Evolutionary conservation across 495 filamentous ascomycete genomes (phyloP).

Genomic region (Aspergillus haitiensis): DNA sequence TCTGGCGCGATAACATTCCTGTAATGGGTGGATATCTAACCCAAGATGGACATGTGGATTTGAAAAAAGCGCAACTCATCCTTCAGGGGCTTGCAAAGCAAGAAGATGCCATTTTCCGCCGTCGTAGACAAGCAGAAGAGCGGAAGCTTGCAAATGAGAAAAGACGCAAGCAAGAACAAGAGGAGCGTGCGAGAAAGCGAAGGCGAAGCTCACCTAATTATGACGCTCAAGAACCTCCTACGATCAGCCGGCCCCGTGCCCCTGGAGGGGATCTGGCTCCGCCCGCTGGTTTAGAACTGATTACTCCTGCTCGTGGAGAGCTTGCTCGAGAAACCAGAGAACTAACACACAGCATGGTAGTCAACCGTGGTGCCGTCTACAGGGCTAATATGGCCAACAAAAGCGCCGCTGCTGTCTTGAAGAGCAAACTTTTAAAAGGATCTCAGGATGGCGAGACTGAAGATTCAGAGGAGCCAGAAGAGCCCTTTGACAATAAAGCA

Average conservation of each 20-base stretch:
- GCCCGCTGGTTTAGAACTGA: slow-evolving; percentile 53
- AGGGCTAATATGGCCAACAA: slow-evolving; percentile 87
- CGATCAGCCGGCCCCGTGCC: slow-evolving; percentile 32
- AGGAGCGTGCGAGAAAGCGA: slow-evolving; percentile 47
- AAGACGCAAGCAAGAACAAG: slow-evolving; percentile 70
- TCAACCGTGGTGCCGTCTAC: slow-evolving; percentile 72
- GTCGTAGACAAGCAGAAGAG: slow-evolving; percentile 79
- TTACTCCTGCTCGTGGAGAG: slow-evolving; percentile 58
- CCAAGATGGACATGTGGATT: slow-evolving; percentile 87
- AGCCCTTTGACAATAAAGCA: slow-evolving; percentile 22
- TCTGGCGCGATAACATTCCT: slow-evolving; percentile 92
- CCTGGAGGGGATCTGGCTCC: slow-evolving; percentile 38
- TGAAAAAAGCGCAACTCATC: slow-evolving; percentile 84
- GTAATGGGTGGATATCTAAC: slow-evolving; percentile 93
- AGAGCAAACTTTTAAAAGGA: slow-evolving; percentile 69
- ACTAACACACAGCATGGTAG: slow-evolving; percentile 84
- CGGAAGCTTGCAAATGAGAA: slow-evolving; percentile 74
- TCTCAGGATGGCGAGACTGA: slow-evolving; percentile 20
- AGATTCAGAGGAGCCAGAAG: slow-evolving; percentile 19
- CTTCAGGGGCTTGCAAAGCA: slow-evolving; percentile 87
- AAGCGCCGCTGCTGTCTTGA: slow-evolving; percentile 87
- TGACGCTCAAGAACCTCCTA: slow-evolving; percentile 34
- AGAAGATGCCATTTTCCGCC: slow-evolving; percentile 89
- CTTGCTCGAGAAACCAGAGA: slow-evolving; percentile 60
- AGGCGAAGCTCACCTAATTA: slow-evolving; percentile 50